Evolutionary conservation across 345 rosid species (phyloP), one percentile per base, ranked within the genome.

Genomic region (Iberis pinnata): DNA sequence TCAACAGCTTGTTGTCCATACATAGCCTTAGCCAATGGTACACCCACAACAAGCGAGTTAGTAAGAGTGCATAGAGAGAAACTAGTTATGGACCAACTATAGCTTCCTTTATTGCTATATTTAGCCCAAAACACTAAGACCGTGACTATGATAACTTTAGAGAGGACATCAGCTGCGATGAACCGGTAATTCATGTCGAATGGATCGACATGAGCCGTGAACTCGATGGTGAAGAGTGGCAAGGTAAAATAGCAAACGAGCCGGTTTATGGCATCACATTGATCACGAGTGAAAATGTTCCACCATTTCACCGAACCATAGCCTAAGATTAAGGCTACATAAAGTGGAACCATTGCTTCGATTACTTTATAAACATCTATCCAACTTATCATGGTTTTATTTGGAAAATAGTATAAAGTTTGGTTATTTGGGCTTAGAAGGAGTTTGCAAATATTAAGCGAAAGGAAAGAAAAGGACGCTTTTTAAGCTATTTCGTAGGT

Each of bases 251-350:
- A 90, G 60, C 85, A 87, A 12, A 92, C 98, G 58, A 92, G 88
- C 7, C 98, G 95, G 70, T 92, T 92, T 74, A 92, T 92, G 42
- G 97, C 98, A 19, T 97, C 88, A 69, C 98, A 92, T 63, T 92
- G 98, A 20, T 83, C 96, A 1, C 95, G 98, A 12, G 90, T 75
- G 77, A 92, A 92, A 52, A 92, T 88, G 58, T 88, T 88, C 98
- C 98, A 92, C 98, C 98, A 92, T 63, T 83, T 86, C 36, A 92
- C 98, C 0, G 98, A 92, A 14, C 98, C 97, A 53, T 92, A 92
- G 3, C 97, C 98, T 29, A 92, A 64, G 54, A 80, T 70, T 97
- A 92, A 88, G 60, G 98, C 98, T 72, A 92, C 98, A 70, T 92
- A 92, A 20, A 92, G 87, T 26, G 98, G 98, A 19, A 88, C 98